phyloP scores from a whole-genome alignment of 2,329 filamentous ascomycete species.

The Cladophialophora carrionii region DNA sequence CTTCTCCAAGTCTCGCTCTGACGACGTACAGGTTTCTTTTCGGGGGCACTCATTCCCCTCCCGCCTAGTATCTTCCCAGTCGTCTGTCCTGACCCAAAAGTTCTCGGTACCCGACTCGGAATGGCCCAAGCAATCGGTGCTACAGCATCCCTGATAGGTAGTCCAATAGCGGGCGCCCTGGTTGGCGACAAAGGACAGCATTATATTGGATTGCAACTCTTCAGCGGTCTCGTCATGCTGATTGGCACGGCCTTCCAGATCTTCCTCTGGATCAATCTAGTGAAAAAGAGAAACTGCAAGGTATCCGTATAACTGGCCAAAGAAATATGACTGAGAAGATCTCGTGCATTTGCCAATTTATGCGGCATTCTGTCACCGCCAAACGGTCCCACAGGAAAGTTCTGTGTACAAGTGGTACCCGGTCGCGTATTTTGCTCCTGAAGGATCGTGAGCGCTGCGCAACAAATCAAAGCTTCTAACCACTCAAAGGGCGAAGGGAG shows the following conservation, averaged over 20 bases:
- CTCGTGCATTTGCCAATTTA: background rate
- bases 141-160: conserved; percentile 53
- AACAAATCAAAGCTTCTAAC: background rate
- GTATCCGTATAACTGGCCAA: conserved; percentile 25
- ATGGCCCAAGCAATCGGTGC: conserved; percentile 55
- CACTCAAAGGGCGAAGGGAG: background rate
- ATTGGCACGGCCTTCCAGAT: conserved; percentile 45
- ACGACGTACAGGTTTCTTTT: conserved; percentile 52
- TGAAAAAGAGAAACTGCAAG: conserved; percentile 30
- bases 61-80: conserved; percentile 63
- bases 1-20: background rate
- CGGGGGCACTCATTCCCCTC: conserved; percentile 63
- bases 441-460: background rate
- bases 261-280: conserved; percentile 34
- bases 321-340: background rate
- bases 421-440: background rate
- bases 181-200: conserved; percentile 43
- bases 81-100: conserved; percentile 52
- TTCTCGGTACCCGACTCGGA: conserved; percentile 54
- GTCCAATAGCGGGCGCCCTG: conserved; percentile 54
- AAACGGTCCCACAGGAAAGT: background rate
- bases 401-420: background rate
- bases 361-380: background rate
- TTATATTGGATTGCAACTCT: conserved; percentile 53
- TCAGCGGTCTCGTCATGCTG: conserved; percentile 48